Evolutionary conservation across 2,329 filamentous ascomycete genomes (phyloP), one percentile per base, ranked within the genome.

Genomic region (Colletotrichum musae): DNA sequence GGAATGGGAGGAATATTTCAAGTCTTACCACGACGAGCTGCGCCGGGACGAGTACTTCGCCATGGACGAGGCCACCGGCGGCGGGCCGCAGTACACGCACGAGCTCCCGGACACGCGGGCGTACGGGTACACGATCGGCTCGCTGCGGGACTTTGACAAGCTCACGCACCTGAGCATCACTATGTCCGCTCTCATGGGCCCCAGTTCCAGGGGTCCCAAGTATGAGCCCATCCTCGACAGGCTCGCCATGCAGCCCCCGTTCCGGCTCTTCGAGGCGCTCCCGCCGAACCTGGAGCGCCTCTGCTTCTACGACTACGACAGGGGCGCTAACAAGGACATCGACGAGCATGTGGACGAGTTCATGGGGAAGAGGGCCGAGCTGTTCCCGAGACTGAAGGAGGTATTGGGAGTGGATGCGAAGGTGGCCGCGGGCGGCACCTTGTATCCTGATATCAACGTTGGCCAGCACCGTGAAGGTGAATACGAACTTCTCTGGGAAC

Each of bases 271-370:
- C 32, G 68, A 70, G 18, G 47, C 28, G 6, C 50, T 70, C 21
- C 68, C 68, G 7, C 58, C 64, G 2, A 68, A 58, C 21, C 53
- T 70, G 13, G 68, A 70, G 50, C 64, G 59, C 41, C 58, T 70
- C 13, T 63, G 68, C 21, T 41, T 70, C 5, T 66, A 66, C n/a
- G 68, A 61, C 15, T 70, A 70, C 36, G 21, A 24, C 3, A 70
- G 54, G 28, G 68, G 68, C 6, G n/a, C 54, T 15, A 15, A 54
- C 15, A 5, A 32, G 16, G 58, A 64, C 9, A 18, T 70, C 15
- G 68, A 70, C 28, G 58, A 51, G 12, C 58, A 64, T 6, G 48
- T 68, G 12, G 16, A 24, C 2, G 68, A 70, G 54, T 36, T 70
- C 16, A 28, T 59, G 53, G 51, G 63, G 24, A 63, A 64, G 18